phyloP scores from a whole-genome alignment of 2,329 filamentous ascomycete genomes.

The Orbilia oligospora region DNA sequence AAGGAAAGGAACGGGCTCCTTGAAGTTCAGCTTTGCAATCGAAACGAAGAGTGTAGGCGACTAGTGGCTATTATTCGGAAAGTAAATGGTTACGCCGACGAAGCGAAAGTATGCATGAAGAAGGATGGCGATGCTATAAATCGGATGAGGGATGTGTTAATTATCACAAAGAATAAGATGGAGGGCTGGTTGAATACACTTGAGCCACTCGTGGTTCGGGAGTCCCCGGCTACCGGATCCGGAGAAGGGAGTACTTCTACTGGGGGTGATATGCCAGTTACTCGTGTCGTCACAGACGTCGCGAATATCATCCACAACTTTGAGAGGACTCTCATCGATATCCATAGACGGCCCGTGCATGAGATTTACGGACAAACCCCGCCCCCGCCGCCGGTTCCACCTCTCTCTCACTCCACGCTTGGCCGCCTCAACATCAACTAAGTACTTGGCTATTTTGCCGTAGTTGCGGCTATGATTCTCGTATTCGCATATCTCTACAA shows the following conservation, averaged over 20 bases:
- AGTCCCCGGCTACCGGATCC: background rate
- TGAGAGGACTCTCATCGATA: conserved; percentile 18
- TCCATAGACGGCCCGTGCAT: conserved; percentile 34
- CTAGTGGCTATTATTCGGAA: conserved; percentile 28
- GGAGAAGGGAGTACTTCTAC: background rate
- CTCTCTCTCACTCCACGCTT: too few relatives aligned
- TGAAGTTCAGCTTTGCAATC: conserved; percentile 36
- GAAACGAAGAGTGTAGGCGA: conserved; percentile 32
- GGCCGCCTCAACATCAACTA: too few relatives aligned
- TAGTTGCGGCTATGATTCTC: too few relatives aligned
- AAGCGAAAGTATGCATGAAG: conserved; percentile 44
- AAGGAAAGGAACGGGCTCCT: conserved; percentile 34
- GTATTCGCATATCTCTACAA: too few relatives aligned
- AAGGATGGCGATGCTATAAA: conserved; percentile 43
- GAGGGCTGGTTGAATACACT: background rate
- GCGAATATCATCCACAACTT: background rate
- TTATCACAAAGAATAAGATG: background rate
- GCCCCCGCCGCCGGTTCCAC: background rate
- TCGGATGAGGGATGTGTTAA: conserved; percentile 7
- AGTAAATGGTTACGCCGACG: conserved; percentile 23
- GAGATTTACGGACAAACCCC: conserved; percentile 28
- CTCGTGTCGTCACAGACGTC: background rate
- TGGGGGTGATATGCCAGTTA: background rate
- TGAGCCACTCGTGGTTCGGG: background rate
- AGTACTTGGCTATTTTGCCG: too few relatives aligned